These are phyloP conservation scores for Chimonanthus salicifolius DNA, from an alignment of 164 flowering plant genomes.

Conservation along the genomic window DNA sequence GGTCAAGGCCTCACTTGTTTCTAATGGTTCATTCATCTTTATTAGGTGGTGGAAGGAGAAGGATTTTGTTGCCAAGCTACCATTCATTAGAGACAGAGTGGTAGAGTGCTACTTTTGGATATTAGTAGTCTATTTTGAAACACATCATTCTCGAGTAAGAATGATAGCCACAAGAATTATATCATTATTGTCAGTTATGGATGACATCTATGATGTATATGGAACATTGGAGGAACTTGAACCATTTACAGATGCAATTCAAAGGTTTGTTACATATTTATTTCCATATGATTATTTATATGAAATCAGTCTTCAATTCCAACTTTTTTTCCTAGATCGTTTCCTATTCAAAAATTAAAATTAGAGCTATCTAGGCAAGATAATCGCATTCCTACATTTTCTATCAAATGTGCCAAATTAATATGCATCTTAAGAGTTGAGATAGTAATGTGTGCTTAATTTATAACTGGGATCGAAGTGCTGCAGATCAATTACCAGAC, in stretches of 20 bases:
- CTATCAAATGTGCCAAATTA: neutral
- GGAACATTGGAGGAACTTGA: slow-evolving; percentile 11
- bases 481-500: slow-evolving; percentile 30
- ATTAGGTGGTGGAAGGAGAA: slow-evolving; percentile 55
- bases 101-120: slow-evolving; percentile 8
- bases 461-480: slow-evolving; percentile 35
- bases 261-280: neutral
- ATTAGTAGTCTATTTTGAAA: neutral
- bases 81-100: slow-evolving; percentile 37
- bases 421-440: neutral
- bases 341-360: too few species aligned
- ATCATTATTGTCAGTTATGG: slow-evolving; percentile 1
- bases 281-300: neutral
- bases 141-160: neutral
- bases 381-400: too few species aligned
- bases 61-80: slow-evolving; percentile 30
- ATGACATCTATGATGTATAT: slow-evolving; percentile 12
- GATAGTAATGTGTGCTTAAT: neutral
- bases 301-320: neutral
- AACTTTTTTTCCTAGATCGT: neutral
- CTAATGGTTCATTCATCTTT: too few species aligned
- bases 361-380: too few species aligned
- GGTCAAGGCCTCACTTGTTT: too few species aligned
- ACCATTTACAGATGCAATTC: slow-evolving; percentile 2
- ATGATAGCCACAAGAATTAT: neutral